Conservation (phyloP, 1,284 basidiomycete genomes). For the Moniliophthora roreri region DNA sequence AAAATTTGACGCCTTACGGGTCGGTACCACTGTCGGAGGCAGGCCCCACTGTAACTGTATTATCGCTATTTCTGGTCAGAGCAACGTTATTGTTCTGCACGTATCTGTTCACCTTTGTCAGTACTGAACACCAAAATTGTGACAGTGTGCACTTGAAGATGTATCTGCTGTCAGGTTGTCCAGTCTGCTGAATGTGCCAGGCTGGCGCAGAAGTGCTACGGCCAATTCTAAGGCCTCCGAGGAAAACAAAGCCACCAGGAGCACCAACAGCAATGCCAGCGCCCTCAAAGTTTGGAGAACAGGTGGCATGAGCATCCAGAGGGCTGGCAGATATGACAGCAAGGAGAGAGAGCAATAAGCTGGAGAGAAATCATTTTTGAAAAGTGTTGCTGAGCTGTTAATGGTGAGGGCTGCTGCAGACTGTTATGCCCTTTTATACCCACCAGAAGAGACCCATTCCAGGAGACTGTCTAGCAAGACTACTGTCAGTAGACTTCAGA, state of each 20-base stretch:
- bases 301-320: too few relatives aligned
- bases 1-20: not conserved
- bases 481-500: too few relatives aligned
- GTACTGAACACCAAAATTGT: not conserved
- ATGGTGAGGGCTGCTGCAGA: too few relatives aligned
- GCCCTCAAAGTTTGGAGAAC: not conserved
- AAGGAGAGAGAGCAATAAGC: too few relatives aligned
- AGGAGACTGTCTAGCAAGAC: too few relatives aligned
- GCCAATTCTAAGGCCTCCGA: not conserved
- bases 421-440: too few relatives aligned
- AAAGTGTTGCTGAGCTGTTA: too few relatives aligned
- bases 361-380: too few relatives aligned
- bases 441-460: too few relatives aligned
- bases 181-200: not conserved
- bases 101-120: too few relatives aligned
- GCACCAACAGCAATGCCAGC: not conserved
- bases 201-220: not conserved
- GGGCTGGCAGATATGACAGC: too few relatives aligned
- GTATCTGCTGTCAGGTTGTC: not conserved
- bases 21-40: not conserved
- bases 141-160: not conserved
- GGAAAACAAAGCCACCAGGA: not conserved
- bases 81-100: not conserved
- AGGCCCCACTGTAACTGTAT: not conserved
- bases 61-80: not conserved